These are phyloP conservation scores for Scheffersomyces lignicola DNA, from an alignment of 1,139 yeast genomes.

Conservation along the genomic window DNA sequence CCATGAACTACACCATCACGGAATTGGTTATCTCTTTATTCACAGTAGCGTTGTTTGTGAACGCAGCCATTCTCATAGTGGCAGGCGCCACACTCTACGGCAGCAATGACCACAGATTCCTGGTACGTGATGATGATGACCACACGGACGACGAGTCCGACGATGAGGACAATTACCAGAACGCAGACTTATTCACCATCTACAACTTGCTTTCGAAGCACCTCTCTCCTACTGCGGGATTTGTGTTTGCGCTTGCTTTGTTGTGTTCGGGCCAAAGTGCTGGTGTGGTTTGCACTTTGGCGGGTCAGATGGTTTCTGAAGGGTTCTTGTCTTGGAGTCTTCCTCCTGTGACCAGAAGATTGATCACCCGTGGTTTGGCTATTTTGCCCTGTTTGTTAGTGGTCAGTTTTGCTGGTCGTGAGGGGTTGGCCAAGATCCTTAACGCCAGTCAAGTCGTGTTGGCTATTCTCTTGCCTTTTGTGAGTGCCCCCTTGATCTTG, in stretches of 20 bases:
- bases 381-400: constrained; percentile 86
- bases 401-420: constrained; percentile 75
- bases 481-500: constrained; percentile 84
- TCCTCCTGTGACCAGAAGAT: constrained; percentile 82
- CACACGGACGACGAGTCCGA: constrained; percentile 26
- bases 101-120: constrained; percentile 7
- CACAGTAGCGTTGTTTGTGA: constrained; percentile 77
- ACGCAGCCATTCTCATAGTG: constrained; percentile 73
- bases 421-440: constrained; percentile 77
- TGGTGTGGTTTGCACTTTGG: constrained; percentile 95
- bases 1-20: constrained; percentile 63
- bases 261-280: constrained; percentile 97
- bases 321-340: constrained; percentile 87
- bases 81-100: constrained; percentile 65
- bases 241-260: constrained; percentile 87
- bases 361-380: constrained; percentile 81
- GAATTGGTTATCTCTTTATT: constrained; percentile 68
- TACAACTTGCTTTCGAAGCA: constrained; percentile 71
- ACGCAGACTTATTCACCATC: constrained; percentile 85
- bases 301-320: constrained; percentile 96
- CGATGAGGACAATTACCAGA: constrained; percentile 49
- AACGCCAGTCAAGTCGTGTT: constrained; percentile 88
- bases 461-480: constrained; percentile 81
- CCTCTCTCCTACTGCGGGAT: constrained; percentile 88
- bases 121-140: constrained; percentile 48